phyloP scores from a whole-genome alignment of 768 basidiomycete species.

The Naganishia onofrii region DNA sequence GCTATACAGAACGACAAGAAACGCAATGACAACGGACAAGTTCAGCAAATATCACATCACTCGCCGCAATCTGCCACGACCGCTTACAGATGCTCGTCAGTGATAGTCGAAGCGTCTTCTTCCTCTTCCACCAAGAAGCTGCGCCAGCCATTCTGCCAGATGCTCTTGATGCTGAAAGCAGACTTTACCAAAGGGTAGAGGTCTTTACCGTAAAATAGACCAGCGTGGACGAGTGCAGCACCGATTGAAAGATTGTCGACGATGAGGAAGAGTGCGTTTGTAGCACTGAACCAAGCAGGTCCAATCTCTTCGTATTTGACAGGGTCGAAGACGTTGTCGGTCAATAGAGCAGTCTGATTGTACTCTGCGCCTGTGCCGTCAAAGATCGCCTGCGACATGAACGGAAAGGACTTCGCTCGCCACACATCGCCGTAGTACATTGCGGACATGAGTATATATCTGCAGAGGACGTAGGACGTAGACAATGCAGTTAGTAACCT shows the following conservation, averaged over 20 bases:
- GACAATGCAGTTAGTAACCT: too few relatives aligned
- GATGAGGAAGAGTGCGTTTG: constrained; percentile 34
- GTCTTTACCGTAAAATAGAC: constrained; percentile 26
- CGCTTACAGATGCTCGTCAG: constrained; percentile 29
- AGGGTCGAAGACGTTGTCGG: constrained; percentile 54
- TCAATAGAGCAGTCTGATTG: constrained; percentile 56
- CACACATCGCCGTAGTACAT: constrained; percentile 46
- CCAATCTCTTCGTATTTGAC: constrained; percentile 55
- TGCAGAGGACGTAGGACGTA: too few relatives aligned
- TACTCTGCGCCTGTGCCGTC: constrained; percentile 58
- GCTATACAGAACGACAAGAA: too few relatives aligned
- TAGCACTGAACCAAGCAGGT: constrained; percentile 36
- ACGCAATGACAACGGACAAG: too few relatives aligned
- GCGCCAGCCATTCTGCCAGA: constrained; percentile 30
- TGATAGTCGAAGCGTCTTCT: constrained; percentile 18
- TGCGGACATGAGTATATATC: constrained; percentile 39
- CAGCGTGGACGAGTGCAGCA: constrained; percentile 36
- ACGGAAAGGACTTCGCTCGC: constrained; percentile 48
- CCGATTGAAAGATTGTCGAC: constrained; percentile 44
- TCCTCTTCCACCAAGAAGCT: constrained; percentile 7
- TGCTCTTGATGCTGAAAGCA: constrained; percentile 26
- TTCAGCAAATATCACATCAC: too few relatives aligned
- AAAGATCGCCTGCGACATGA: constrained; percentile 51
- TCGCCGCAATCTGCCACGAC: too few relatives aligned
- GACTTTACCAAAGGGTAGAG: constrained; percentile 12